Conservation (phyloP, 1,284 basidiomycete species). For the Tetrapyrgos nigripes region DNA sequence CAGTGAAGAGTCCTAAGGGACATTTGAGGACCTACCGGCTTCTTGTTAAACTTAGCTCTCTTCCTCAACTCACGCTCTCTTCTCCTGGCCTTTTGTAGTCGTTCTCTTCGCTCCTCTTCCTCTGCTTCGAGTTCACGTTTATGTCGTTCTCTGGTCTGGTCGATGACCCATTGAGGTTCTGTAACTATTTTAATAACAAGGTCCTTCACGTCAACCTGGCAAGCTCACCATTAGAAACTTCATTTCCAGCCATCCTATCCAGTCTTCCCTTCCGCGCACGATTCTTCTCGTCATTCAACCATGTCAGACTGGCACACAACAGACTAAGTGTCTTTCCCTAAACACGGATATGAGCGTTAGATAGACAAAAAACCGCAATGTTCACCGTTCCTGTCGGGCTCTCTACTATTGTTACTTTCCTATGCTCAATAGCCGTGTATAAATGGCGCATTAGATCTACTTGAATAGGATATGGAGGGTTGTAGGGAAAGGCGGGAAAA, state of each 20-base stretch:
- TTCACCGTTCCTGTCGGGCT: constrained; percentile 86
- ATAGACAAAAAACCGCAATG: constrained; percentile 1
- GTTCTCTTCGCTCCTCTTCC: constrained; percentile 68
- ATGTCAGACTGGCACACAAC: constrained; percentile 80
- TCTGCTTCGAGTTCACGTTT: constrained; percentile 69
- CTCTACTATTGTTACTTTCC: constrained; percentile 82
- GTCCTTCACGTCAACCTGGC: neutral
- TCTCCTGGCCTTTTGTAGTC: constrained; percentile 65
- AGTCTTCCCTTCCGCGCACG: constrained; percentile 71
- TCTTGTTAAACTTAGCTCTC: constrained; percentile 65
- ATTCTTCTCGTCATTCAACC: constrained; percentile 76
- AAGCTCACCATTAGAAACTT: constrained; percentile 36
- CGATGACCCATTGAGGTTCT: constrained; percentile 85
- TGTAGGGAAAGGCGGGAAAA: constrained; percentile 84
- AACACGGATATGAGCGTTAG: constrained; percentile 4
- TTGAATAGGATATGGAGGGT: constrained; percentile 88
- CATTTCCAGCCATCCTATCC: constrained; percentile 43
- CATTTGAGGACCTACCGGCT: constrained; percentile 48
- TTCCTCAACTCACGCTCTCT: constrained; percentile 65
- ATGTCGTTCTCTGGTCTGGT: constrained; percentile 73
- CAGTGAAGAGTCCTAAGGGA: neutral
- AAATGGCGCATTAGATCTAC: constrained; percentile 88
- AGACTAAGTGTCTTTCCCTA: constrained; percentile 90
- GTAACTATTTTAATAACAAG: constrained; percentile 11
- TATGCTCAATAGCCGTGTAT: constrained; percentile 80